These are phyloP conservation scores for Theobroma cacao DNA, from an alignment of 345 rosid species.

Conservation along the genomic window DNA sequence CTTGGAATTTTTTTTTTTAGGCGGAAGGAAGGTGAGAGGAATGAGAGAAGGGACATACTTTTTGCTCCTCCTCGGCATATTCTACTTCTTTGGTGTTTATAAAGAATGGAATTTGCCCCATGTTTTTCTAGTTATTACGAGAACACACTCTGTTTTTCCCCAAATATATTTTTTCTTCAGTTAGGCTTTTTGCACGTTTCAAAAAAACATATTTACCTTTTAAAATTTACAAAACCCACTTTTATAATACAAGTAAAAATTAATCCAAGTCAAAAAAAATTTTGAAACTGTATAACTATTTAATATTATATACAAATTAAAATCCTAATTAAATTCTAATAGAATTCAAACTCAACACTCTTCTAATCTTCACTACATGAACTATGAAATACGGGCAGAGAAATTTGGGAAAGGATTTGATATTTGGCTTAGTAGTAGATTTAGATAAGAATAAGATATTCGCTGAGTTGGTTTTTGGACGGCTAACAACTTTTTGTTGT, in stretches of 20 bases:
- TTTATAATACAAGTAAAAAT: too few relatives aligned
- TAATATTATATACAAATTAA: too few relatives aligned
- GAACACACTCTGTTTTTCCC: not conserved
- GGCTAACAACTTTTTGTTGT: not conserved
- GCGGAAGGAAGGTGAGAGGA: conserved; percentile 1
- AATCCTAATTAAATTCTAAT: too few relatives aligned
- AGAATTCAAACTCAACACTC: not conserved
- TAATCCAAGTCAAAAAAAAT: too few relatives aligned
- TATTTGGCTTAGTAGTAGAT: not conserved
- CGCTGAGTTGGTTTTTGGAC: not conserved
- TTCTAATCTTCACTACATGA: not conserved
- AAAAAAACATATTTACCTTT: too few relatives aligned
- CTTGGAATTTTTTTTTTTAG: not conserved
- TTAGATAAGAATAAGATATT: not conserved
- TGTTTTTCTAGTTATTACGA: not conserved
- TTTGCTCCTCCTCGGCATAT: not conserved
- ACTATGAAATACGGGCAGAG: not conserved
- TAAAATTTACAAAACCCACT: too few relatives aligned
- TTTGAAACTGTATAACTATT: too few relatives aligned
- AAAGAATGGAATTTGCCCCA: not conserved
- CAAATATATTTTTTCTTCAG: not conserved
- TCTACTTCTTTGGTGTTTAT: not conserved
- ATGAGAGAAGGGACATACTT: not conserved
- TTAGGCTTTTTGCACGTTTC: not conserved
- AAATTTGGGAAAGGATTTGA: not conserved